Evolutionary conservation across 164 flowering plant genomes (phyloP), one percentile per base, ranked within the genome.

Genomic region (Nymphaea colorata): DNA sequence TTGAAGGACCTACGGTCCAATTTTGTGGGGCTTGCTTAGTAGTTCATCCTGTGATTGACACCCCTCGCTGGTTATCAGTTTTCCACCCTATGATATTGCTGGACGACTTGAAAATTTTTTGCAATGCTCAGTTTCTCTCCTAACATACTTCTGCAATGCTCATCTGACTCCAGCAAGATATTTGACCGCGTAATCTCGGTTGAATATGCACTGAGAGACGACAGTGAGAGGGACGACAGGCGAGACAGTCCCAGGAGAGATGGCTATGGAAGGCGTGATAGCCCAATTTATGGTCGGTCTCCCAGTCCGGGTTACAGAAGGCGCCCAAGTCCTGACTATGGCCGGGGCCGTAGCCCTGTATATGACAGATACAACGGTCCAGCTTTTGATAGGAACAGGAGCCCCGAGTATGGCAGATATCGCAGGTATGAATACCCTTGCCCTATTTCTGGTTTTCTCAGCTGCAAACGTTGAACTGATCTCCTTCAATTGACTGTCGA

Each of bases 131-230:
- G 36, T 25, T 25, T 25, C 36, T 0, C 36, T 25, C 36, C 36
- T 25, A 25, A 25, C 36, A 25, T 25, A 25, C 1, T 25, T 25
- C 36, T 25, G 36, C 36, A 25, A 25, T 25, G 1, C 36, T 25
- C 36, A 25, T 25, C 36, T 25, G 57, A 51, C 14, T 8, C 70
- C 88, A 94, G 99, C 79, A 91, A 90, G 76, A 74, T 94, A 65
- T 51, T 86, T 43, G 99, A 91, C 70, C 82, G 99, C 72, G 93
- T 94, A 53, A 94, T 94, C 2, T 90, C 93, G 36, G 96, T 94
- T 69, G 99, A 91, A 72, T 94, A 90, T 84, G 97, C 99, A 44
- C 61, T 94, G 44, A 84, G 83, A 80, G 98, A 91, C 74, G 99
- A 91, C 75, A 82, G 80, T 68, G 97, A 91, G 80, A 81, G 81